phyloP scores from a whole-genome alignment of 768 basidiomycete genomes.

The Piloderma croceum region DNA sequence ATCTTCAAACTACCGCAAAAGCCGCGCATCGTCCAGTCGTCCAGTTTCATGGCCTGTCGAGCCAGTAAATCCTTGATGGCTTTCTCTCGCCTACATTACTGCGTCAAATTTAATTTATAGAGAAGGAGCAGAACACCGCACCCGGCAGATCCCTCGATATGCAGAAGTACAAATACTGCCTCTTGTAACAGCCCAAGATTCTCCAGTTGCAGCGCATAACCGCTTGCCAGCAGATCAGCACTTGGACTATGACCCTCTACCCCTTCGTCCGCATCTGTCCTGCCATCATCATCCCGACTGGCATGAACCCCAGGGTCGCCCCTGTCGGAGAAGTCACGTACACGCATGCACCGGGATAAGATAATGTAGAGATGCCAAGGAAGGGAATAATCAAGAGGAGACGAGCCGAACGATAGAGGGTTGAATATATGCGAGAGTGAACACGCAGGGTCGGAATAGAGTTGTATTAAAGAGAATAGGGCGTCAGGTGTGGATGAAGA shows the following conservation, averaged over 20 bases:
- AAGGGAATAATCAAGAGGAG: slow-evolving; percentile 74
- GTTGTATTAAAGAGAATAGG: slow-evolving; percentile 73
- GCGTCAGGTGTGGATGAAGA: slow-evolving; percentile 57
- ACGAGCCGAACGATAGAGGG: slow-evolving; percentile 69
- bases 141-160: slow-evolving; percentile 79
- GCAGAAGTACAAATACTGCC: slow-evolving; percentile 83
- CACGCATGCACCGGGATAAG: slow-evolving; percentile 73
- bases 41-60: slow-evolving; percentile 58
- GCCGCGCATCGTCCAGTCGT: slow-evolving; percentile 70
- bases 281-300: slow-evolving; percentile 32
- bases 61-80: slow-evolving; percentile 77
- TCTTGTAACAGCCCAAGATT: slow-evolving; percentile 74
- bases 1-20: slow-evolving; percentile 73
- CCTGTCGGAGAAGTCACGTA: slow-evolving; percentile 87
- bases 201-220: slow-evolving; percentile 87
- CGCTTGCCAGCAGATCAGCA: slow-evolving; percentile 77
- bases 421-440: slow-evolving; percentile 64
- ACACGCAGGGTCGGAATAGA: slow-evolving; percentile 67
- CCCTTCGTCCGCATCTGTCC: slow-evolving; percentile 38
- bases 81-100: slow-evolving; percentile 59
- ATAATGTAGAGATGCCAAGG: slow-evolving; percentile 93
- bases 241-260: slow-evolving; percentile 76
- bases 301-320: slow-evolving; percentile 37
- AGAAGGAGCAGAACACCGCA: slow-evolving; percentile 33
- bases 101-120: slow-evolving; percentile 4